Evolutionary conservation across 208 protist genomes (phyloP), one percentile per base, ranked within the genome.

Genomic region (Trypanosoma congolense): DNA sequence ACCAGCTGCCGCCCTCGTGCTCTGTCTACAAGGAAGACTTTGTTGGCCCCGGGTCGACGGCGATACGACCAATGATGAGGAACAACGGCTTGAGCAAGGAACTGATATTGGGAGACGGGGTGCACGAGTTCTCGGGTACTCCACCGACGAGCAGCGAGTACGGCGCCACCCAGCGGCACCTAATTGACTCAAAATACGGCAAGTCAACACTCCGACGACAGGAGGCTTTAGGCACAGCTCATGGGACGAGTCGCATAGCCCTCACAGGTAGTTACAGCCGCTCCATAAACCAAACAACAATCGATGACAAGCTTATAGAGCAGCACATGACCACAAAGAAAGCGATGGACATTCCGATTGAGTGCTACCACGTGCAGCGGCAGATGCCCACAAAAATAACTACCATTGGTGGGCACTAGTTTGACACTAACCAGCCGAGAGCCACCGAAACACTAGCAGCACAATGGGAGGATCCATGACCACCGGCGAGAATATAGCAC

Each of bases 331-430:
- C 75, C 14, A 74, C 70, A 6, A 83, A 75, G 47, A 33, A 14
- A 3, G 47, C 28, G 31, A 62, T 61, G 16, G 82, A 90, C 54
- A 40, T 56, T 9, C 52, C 68, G 3, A 70, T 90, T 8, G 62
- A 49, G 9, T 66, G 73, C 41, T 77, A 65, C 44, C 64, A 71
- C 0, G 79, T 90, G 25, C 82, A 90, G 63, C 51, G 78, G 12
- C 63, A 73, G 45, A 65, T 82, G 43, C 60, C 70, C 33, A 12
- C 33, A 38, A 38, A 38, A 16, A 12, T 38, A 38, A 38, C 33
- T 6, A 38, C 33, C 33, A 38, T 6, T 12, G 33, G 33, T 38
- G 6, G 33, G 9, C 33, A 38, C 9, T 38, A 6, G 12, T 6
- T 38, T 16, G 33, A 38, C 12, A 12, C 12, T 16, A 12, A 38